Evolutionary conservation across 2,329 filamentous ascomycete genomes (phyloP), one percentile per base, ranked within the genome.

Genomic region (Aspergillus puulaauensis): DNA sequence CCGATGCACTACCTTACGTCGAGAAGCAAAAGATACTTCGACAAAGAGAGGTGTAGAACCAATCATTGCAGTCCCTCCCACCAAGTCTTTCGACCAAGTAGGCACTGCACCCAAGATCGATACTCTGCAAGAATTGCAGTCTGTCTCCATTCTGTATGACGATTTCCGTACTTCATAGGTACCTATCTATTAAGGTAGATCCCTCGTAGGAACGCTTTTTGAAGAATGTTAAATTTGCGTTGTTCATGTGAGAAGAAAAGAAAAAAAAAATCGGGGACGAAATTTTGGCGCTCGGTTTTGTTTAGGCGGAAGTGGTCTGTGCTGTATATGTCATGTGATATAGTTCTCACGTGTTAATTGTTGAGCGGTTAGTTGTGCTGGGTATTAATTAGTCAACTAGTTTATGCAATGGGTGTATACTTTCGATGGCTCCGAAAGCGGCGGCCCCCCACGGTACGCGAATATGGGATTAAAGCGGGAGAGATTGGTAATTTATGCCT

Each of bases 31-130:
- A 3, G 27, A 31, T 21, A 14, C 14, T 31, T 52, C 23, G 3
- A n/a, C 3, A 37, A 40, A 46, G 17, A 40, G 41, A 17, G 7
- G 33, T 83, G 81, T 83, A 78, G 79, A 76, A 75, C 80, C 79
- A 79, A 82, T 83, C 81, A 83, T 83, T 83, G 81, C 81, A 81
- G 75, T 82, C 80, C 77, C 80, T 78, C 70, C 78, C 80, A 83
- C 71, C 58, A 71, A 63, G 64, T 62, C 69, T 47, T 58, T 55
- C n/a, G 44, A 73, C 75, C 74, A 71, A 68, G 68, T 70, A 80
- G 80, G 75, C 77, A 82, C 79, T 81, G 81, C 81, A 83, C 81
- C 81, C 81, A 83, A 82, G 80, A 83, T 79, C 80, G 73, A 79
- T 75, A 74, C 71, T 70, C 68, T 72, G 65, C 66, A 56, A 60